Base-by-base conservation (phyloP, 2,329 filamentous ascomycete species). In the Aspergillus cejpii region DNA sequence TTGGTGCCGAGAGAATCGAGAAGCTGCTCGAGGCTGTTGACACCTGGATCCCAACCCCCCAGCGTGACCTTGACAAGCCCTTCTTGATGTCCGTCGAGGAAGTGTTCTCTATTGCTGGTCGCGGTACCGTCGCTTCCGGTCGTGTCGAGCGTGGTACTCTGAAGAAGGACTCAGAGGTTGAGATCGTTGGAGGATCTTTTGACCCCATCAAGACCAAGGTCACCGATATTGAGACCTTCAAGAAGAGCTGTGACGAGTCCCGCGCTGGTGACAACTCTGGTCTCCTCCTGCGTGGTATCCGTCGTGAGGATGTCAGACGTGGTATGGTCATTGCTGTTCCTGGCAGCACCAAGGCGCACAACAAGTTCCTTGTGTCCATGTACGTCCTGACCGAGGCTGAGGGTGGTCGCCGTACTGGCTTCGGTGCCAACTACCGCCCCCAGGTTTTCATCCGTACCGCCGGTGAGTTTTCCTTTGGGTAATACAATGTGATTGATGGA, bases 211-310 rank as follows among this genome's bases (percentile, higher is more conserved):
- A 94, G 83, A 97, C 92, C 71, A 97, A 96, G 79, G 91, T 98
- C 55, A 98, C 92, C 64, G 94, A 98, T 66, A 97, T 98, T 59
- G 92, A 98, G 78, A 98, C 91, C 56, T 98, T 98, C 80, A 96
- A 97, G 81, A 98, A 98, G 81, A 94, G 89, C 39, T 97, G 92
- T 72, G 90, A 96, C 47, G 88, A 95, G 74, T 94, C 91, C 48
- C 82, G 87, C 61, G 92, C 92, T 51, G 92, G 92, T 70, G 92
- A 98, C 74, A 98, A 97, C 83, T 96, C 92, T 20, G 92, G 92
- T 65, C 85, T 98, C 28, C 81, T 98, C 43, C 84, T 98, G 70
- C 88, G 92, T 74, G 91, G 92, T 78, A 74, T 98, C 65, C 90
- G 89, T 74, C 89, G 92, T 64, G 92, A 98, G 75, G 94, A 98